Conservation (phyloP, 305 asterid species). For the Rubia occidens region DNA sequence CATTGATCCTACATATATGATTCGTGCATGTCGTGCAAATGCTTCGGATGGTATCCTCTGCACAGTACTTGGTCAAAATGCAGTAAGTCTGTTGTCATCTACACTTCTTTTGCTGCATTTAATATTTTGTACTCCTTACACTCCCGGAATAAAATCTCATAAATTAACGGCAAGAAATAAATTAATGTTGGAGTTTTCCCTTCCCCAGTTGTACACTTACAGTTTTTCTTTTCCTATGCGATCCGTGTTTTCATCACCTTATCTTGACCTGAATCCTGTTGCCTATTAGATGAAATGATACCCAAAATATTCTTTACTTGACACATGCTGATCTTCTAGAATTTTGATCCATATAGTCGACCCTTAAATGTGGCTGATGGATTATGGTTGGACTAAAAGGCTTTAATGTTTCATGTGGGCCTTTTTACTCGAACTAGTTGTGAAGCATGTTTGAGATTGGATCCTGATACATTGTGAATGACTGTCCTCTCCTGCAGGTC, state of each 20-base stretch:
- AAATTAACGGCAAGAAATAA: neutral
- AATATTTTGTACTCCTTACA: neutral
- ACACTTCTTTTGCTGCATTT: neutral
- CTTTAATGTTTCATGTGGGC: neutral
- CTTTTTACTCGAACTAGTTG: neutral
- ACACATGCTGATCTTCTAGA: neutral
- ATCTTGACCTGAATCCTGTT: neutral
- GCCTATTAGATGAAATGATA: neutral
- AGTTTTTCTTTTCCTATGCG: neutral
- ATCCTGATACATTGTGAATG: neutral
- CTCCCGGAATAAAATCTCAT: neutral
- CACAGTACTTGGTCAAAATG: slow-evolving; percentile 97
- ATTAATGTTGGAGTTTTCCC: neutral
- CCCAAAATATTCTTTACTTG: neutral
- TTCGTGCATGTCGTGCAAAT: slow-evolving; percentile 98
- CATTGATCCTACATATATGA: slow-evolving; percentile 97
- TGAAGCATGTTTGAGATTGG: neutral
- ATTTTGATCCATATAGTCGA: neutral
- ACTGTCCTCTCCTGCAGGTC: slow-evolving; percentile 46
- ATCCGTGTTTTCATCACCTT: neutral
- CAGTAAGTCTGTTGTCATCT: slow-evolving; percentile 44
- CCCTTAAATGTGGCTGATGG: neutral
- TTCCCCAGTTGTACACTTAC: neutral
- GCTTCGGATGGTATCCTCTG: slow-evolving; percentile 96
- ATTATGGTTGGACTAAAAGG: neutral